Percentiles rank a stretch among this genome's conserved stretches.
phyloP scores from a whole-genome alignment of 2,329 filamentous ascomycete species.

The Colletotrichum higginsianum region DNA sequence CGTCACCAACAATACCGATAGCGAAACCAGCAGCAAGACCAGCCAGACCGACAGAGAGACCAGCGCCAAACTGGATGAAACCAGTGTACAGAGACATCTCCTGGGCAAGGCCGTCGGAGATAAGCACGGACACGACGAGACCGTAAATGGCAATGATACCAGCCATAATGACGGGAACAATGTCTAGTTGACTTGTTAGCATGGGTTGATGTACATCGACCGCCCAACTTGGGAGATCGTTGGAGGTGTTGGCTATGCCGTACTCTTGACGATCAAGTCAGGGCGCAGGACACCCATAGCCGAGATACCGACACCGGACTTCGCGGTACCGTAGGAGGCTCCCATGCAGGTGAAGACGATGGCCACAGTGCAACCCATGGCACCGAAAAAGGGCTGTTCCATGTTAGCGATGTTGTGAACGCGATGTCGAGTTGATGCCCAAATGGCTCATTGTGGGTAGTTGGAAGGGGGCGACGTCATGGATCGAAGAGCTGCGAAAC shows the following conservation, averaged over 20 bases:
- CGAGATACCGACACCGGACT: slow-evolving; percentile 98
- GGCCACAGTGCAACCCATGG: slow-evolving; percentile 96
- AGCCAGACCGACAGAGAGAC: slow-evolving; percentile 85
- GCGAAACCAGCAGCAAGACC: slow-evolving; percentile 89
- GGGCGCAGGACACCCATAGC: slow-evolving; percentile 98
- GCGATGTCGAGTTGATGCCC: slow-evolving; percentile 20
- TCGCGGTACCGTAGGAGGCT: slow-evolving; percentile 98
- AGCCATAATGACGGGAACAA: slow-evolving; percentile 99
- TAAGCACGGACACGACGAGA: slow-evolving; percentile 88
- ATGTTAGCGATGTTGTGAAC: slow-evolving; percentile 52
- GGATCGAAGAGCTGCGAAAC: slow-evolving; percentile 40
- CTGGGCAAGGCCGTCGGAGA: slow-evolving; percentile 84
- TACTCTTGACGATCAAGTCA: slow-evolving; percentile 99
- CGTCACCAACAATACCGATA: slow-evolving; percentile 90
- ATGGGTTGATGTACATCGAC: slow-evolving; percentile 19
- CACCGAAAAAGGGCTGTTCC: slow-evolving; percentile 89
- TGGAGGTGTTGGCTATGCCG: slow-evolving; percentile 52
- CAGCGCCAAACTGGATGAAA: slow-evolving; percentile 89
- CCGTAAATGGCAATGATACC: slow-evolving; percentile 99
- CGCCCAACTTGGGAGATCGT: neutral
- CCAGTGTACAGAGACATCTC: slow-evolving; percentile 82
- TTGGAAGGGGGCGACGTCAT: slow-evolving; percentile 43
- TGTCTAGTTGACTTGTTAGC: slow-evolving; percentile 73
- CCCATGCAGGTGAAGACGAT: slow-evolving; percentile 98
- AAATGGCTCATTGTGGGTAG: slow-evolving; percentile 40